Evolutionary conservation across 805 yeast genomes (phyloP), one percentile per base, ranked within the genome.

Genomic region (Lipomyces japonicus): DNA sequence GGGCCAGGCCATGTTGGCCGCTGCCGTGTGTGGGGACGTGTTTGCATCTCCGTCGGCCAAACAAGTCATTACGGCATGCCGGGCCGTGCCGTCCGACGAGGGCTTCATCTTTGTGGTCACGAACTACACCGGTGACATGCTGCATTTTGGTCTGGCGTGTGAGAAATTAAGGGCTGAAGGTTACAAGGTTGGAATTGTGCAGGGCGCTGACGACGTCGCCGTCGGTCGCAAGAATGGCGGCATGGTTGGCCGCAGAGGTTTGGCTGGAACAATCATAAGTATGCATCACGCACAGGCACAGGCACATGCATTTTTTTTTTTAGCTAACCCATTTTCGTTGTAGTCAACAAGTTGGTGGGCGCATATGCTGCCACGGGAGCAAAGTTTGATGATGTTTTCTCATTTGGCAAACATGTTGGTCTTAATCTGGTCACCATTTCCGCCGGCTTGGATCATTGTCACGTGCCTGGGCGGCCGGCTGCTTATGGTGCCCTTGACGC

Each of bases 1-100:
- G 19, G 97, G 97, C 9, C 74, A 79, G n/a, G 95, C 95, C 39
- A 70, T 84, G 59, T 68, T 90, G 34, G 87, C 85, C 58, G 95
- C 83, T 37, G 97, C 96, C 0, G 95, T 89, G 3, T 80, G 88
- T 50, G 97, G 97, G 25, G 80, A 82, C 43, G 76, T 87, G 12
- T 90, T 90, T 72, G 96, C 97, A 0, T 86, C 95, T 10, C 97
- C 97, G 3, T 79, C 88, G 10, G 86, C 96, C 0, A 85, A 81
- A 63, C 97, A 90, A 68, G 85, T 90, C 59, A 72, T 74, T 66
- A 77, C 84, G 7, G 83, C 88, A 9, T 71, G 78, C 42, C 69
- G 71, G 54, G 61, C 78, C 4, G 53, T 51, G 2, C 44, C 50
- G 24, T 31, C 49, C 5, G 50, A 36, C 5, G 19, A 40, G 61